phyloP scores from a whole-genome alignment of 1,284 basidiomycete genomes.

The Ustilago tritici region DNA sequence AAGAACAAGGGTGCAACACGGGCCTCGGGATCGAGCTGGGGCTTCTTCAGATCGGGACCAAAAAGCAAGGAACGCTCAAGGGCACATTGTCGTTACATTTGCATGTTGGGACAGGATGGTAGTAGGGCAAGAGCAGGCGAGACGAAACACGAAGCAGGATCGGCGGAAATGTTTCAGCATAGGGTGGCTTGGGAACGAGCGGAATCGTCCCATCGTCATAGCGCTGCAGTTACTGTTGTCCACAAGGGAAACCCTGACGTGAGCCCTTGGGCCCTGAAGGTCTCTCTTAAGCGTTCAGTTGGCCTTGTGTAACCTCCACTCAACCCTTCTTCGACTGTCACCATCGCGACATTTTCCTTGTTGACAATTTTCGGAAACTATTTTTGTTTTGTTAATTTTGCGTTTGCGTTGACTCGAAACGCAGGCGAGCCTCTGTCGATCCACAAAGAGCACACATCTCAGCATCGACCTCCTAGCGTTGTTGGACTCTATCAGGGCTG shows the following conservation, averaged over 20 bases:
- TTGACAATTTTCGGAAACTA: background rate
- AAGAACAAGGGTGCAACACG: no score
- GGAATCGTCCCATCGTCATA: conserved; percentile 21
- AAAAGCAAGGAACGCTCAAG: background rate
- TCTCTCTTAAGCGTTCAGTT: conserved; percentile 3
- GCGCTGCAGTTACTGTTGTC: background rate
- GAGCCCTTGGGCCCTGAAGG: conserved; percentile 30
- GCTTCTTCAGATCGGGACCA: conserved; percentile 5
- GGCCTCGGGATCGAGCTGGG: conserved; percentile 27
- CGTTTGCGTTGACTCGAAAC: background rate
- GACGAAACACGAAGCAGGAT: conserved; percentile 15
- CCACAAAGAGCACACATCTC: background rate
- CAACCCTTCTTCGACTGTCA: background rate
- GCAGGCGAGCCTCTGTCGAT: background rate
- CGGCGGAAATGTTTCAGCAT: background rate
- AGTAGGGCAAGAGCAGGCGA: conserved; percentile 9
- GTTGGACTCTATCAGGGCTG: background rate
- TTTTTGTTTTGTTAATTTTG: background rate
- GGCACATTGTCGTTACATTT: background rate
- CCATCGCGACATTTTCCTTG: background rate
- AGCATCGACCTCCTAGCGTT: background rate
- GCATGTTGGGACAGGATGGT: background rate
- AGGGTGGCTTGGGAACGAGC: background rate
- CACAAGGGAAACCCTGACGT: conserved; percentile 35
- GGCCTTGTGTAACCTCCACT: conserved; percentile 7